Base-by-base conservation (phyloP, 495 filamentous ascomycete species). In the Chaetomidium leptoderma region DNA sequence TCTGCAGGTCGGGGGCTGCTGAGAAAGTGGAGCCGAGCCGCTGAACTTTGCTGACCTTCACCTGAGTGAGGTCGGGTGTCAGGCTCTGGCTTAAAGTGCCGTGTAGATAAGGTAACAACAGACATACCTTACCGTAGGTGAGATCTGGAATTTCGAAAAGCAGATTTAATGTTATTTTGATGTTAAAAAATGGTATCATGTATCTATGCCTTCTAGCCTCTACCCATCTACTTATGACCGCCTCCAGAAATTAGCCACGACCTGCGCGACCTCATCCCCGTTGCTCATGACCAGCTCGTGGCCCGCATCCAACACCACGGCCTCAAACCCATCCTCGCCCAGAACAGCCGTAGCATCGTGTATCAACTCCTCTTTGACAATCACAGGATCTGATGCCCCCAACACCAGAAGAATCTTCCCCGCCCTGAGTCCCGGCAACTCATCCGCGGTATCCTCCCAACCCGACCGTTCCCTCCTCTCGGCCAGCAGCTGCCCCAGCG, bases 321-420 rank as follows among this genome's bases (percentile, higher is more conserved):
- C 70, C 39, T 78, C 75, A n/a, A 82, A 63, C 21, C 72, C 73
- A 2, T 75, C 68, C 6, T 63, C 61, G 0, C 79, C 79, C 27
- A 83, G 57, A 2, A 71, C 67, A 5, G 67, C 58, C 8, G 54
- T 65, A 3, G 73, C 71, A 65, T 83, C 81, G 35, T 76, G 75
- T 1, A 76, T 65, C 44, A 77, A 43, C 69, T 92, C 80, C 27
- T 77, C 70, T 36, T 70, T 70, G 0, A 76, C 58, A 42, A 86
- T 69, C 11, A 85, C 72, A n/a, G 75, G 67, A 69, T 87, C 84
- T n/a, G 66, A 65, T 37, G 71, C 69, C 0, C 78, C 84, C 7
- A 81, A 66, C 14, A 86, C 59, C 13, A 87, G 59, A 6, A 81
- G 59, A 11, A 80, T 67, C 63, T 75, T 79, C 17, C 80, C 78